Conservation (phyloP, 2,329 filamentous ascomycete species). For the Botrytis deweyae region DNA sequence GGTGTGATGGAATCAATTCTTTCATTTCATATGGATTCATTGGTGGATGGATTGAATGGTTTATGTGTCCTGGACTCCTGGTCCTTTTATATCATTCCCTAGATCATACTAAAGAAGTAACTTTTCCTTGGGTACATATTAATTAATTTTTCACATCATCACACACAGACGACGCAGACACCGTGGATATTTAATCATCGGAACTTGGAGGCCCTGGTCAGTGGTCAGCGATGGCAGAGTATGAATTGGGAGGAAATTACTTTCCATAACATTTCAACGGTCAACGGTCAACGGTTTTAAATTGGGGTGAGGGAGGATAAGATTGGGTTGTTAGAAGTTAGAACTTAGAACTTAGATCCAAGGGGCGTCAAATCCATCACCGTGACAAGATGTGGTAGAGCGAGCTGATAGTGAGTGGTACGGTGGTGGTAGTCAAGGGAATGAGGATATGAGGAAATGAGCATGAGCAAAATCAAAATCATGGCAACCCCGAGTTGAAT, state of each 20-base stretch:
- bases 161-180: too few species aligned
- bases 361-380: too few species aligned
- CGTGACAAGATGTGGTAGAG: too few species aligned
- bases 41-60: not conserved
- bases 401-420: not conserved
- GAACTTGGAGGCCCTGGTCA: not conserved
- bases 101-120: not conserved
- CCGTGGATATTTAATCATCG: too few species aligned
- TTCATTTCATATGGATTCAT: not conserved
- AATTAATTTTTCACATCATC: not conserved
- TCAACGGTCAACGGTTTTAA: not conserved
- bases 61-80: too few species aligned
- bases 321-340: not conserved
- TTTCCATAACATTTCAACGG: not conserved
- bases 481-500: not conserved
- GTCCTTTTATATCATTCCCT: not conserved
- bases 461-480: too few species aligned
- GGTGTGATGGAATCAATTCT: too few species aligned
- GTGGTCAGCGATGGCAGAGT: not conserved
- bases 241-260: not conserved
- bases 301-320: not conserved
- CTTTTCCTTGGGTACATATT: not conserved
- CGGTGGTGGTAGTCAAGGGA: not conserved
- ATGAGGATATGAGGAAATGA: too few species aligned
- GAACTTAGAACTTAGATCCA: too few species aligned